phyloP scores from a whole-genome alignment of 768 basidiomycete genomes.

The Boletus bicolor region DNA sequence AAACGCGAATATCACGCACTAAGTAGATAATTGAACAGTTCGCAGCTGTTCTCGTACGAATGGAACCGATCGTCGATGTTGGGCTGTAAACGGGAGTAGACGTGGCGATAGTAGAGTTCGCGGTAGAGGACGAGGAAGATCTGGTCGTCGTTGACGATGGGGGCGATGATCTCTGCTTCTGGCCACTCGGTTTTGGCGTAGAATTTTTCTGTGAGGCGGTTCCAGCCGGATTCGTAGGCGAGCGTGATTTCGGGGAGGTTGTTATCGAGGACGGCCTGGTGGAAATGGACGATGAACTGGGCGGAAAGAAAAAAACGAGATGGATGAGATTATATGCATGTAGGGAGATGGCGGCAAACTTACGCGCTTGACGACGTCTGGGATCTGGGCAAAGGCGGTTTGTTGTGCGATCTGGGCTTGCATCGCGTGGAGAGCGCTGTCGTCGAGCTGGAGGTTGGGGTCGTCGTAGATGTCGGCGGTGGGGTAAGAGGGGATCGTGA shows the following conservation, averaged over 20 bases:
- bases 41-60: slow-evolving; percentile 97
- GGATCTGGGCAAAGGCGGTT: slow-evolving; percentile 77
- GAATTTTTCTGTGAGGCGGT: slow-evolving; percentile 93
- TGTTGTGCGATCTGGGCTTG: slow-evolving; percentile 86
- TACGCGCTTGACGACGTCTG: slow-evolving; percentile 86
- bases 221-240: slow-evolving; percentile 97
- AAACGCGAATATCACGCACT: slow-evolving; percentile 43
- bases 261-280: slow-evolving; percentile 87
- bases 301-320: background rate
- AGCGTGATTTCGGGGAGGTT: slow-evolving; percentile 88
- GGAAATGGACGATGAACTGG: slow-evolving; percentile 93
- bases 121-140: slow-evolving; percentile 97
- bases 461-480: slow-evolving; percentile 31
- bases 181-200: slow-evolving; percentile 96
- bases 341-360: slow-evolving; percentile 23
- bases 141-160: slow-evolving; percentile 91
- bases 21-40: slow-evolving; percentile 95
- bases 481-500: slow-evolving; percentile 28
- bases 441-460: slow-evolving; percentile 61
- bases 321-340: background rate
- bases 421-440: slow-evolving; percentile 63
- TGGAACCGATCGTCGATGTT: slow-evolving; percentile 98
- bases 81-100: slow-evolving; percentile 92
- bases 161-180: slow-evolving; percentile 92
- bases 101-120: slow-evolving; percentile 92